A percentile compares a stretch with the other conserved stretches of the same genome.
Evolutionary conservation across 2,329 filamentous ascomycete genomes (phyloP).

Genomic region (Akanthomyces muscarius): DNA sequence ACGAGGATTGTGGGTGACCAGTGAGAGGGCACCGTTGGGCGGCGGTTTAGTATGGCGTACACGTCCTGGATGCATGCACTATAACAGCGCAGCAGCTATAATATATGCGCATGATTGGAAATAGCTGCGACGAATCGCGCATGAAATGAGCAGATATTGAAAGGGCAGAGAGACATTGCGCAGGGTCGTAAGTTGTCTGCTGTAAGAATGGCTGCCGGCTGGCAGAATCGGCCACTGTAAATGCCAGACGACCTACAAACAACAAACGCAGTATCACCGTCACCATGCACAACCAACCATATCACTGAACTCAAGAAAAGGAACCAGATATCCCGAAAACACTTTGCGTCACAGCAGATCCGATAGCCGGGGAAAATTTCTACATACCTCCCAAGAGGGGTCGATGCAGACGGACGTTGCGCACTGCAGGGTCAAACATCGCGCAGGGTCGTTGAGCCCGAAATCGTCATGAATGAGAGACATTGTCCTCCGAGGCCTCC

Average conservation of each 20-base stretch:
- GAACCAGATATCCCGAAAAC: background rate
- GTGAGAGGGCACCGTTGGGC: background rate
- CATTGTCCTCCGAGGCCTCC: background rate
- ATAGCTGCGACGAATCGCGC: background rate
- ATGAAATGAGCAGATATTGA: background rate
- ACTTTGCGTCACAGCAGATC: background rate
- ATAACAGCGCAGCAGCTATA: background rate
- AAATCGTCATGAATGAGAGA: slow-evolving; percentile 8
- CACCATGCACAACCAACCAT: background rate
- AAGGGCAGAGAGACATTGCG: background rate
- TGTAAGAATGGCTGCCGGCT: background rate
- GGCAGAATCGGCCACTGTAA: background rate
- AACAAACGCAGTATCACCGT: background rate
- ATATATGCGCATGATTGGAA: background rate
- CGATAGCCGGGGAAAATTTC: background rate
- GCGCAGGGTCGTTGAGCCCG: background rate
- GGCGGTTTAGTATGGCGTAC: background rate
- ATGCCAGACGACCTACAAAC: background rate
- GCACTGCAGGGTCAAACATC: too few species aligned
- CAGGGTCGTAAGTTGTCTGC: background rate
- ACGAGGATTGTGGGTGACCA: background rate
- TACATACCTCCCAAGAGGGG: slow-evolving; percentile 8
- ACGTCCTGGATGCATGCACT: background rate
- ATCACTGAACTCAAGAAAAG: background rate
- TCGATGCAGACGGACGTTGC: background rate